Percentiles rank a stretch among this genome's conserved stretches.
Evolutionary conservation across 148 eudicot species (phyloP).

Genomic region (Silene latifolia): DNA sequence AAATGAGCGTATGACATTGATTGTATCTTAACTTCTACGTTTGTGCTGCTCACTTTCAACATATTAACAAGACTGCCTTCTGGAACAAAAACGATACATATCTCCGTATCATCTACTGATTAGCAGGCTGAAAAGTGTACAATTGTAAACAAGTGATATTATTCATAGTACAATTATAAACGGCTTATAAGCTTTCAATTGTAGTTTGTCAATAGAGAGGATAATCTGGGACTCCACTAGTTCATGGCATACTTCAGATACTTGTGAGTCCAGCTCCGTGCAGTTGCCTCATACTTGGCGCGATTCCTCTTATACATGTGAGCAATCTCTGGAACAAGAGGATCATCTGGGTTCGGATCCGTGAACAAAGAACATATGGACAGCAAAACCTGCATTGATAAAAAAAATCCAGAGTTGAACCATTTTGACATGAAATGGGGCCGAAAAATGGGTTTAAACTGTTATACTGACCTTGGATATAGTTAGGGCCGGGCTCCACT

Average conservation of each 20-base stretch:
- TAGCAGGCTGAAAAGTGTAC: too few relatives aligned
- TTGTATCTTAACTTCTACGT: neutral
- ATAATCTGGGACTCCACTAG: neutral
- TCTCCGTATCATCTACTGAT: too few relatives aligned
- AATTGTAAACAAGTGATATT: too few relatives aligned
- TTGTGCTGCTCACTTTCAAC: neutral
- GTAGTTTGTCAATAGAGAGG: neutral
- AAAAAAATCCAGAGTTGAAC: neutral
- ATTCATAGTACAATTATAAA: neutral
- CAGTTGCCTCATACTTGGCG: slow-evolving; percentile 29
- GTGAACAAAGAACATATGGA: slow-evolving; percentile 34
- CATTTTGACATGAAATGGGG: neutral
- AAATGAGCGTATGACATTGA: too few relatives aligned
- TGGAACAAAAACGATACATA: too few relatives aligned
- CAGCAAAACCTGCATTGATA: slow-evolving; percentile 22
- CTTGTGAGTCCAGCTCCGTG: slow-evolving; percentile 31
- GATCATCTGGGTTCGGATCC: slow-evolving; percentile 37
- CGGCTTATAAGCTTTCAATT: neutral
- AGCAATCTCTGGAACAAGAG: slow-evolving; percentile 32
- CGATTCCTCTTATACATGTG: slow-evolving; percentile 30
- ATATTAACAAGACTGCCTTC: neutral
- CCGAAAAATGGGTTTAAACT: neutral
- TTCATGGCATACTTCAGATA: slow-evolving; percentile 41
- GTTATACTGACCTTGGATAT: slow-evolving; percentile 41
- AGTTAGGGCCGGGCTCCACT: slow-evolving; percentile 76